Evolutionary conservation across 768 basidiomycete genomes (phyloP).

Genomic region (Hysterangium stoloniferum): DNA sequence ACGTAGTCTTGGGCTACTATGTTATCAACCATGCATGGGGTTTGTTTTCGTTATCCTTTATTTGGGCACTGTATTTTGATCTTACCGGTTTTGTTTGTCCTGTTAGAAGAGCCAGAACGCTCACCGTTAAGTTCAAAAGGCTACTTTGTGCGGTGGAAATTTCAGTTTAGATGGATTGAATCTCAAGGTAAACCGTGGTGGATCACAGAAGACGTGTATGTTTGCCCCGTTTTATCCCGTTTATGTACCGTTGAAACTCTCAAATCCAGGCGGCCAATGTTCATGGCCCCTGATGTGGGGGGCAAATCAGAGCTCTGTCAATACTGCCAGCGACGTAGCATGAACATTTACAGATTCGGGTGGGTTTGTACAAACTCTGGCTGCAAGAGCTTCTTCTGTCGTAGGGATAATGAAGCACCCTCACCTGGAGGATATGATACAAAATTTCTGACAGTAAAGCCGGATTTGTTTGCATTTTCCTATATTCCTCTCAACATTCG

Average conservation of each 20-base stretch:
- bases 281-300: neutral
- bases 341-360: conserved; percentile 43
- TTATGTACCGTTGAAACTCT: neutral
- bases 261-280: neutral
- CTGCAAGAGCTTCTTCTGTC: conserved; percentile 52
- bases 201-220: conserved; percentile 14
- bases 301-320: conserved; percentile 25
- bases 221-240: neutral
- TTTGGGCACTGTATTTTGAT: neutral
- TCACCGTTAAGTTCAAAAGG: conserved; percentile 36
- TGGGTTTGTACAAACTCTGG: conserved; percentile 49
- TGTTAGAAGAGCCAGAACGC: conserved; percentile 12
- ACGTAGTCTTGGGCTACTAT: conserved; percentile 62
- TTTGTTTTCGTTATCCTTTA: conserved; percentile 24
- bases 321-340: conserved; percentile 37
- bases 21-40: conserved; percentile 66
- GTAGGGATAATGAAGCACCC: conserved; percentile 5
- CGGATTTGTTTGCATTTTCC: neutral
- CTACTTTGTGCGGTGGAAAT: conserved; percentile 70
- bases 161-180: conserved; percentile 79
- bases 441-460: conserved; percentile 4
- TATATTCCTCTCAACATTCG: neutral
- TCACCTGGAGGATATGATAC: conserved; percentile 4
- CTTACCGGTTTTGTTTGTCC: neutral
- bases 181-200: conserved; percentile 57